These are phyloP conservation scores for Saccharomycopsis fibuligera DNA, from an alignment of 805 yeast species.

Conservation along the genomic window DNA sequence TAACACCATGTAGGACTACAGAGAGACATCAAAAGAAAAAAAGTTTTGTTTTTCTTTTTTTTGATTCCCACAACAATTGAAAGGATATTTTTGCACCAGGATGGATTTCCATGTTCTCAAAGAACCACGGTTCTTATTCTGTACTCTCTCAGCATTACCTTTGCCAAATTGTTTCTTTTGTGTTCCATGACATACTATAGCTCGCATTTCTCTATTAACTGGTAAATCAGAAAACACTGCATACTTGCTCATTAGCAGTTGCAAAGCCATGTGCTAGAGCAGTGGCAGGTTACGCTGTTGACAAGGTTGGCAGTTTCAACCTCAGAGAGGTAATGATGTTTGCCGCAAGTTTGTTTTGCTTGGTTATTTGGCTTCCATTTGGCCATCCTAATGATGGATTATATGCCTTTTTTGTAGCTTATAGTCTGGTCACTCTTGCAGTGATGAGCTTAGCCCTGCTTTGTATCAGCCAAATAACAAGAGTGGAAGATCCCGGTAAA, in stretches of 20 bases:
- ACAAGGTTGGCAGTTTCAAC: conserved; percentile 41
- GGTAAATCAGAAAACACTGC: conserved; percentile 37
- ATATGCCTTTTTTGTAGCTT: conserved; percentile 41
- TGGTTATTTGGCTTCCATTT: conserved; percentile 39
- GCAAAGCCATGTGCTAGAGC: conserved; percentile 31
- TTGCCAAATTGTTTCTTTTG: conserved; percentile 41
- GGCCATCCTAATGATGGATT: conserved; percentile 32
- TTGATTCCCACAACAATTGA: not conserved
- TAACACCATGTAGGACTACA: too few relatives aligned
- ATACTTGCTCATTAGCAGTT: conserved; percentile 35
- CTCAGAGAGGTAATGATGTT: conserved; percentile 35
- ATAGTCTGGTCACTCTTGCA: conserved; percentile 53
- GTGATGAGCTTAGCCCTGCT: conserved; percentile 53
- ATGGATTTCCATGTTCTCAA: conserved; percentile 29
- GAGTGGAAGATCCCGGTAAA: conserved; percentile 47
- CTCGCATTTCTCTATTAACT: conserved; percentile 41
- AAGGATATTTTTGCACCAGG: not conserved
- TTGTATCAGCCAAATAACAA: conserved; percentile 52
- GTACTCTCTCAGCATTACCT: conserved; percentile 40
- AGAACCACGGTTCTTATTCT: conserved; percentile 38
- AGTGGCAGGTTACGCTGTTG: conserved; percentile 31
- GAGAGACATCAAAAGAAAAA: conserved; percentile 12
- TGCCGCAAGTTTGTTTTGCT: conserved; percentile 31
- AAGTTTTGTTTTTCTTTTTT: too few relatives aligned
- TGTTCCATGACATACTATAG: conserved; percentile 43